phyloP scores from a whole-genome alignment of 805 yeast genomes.

The Ogataea minuta region DNA sequence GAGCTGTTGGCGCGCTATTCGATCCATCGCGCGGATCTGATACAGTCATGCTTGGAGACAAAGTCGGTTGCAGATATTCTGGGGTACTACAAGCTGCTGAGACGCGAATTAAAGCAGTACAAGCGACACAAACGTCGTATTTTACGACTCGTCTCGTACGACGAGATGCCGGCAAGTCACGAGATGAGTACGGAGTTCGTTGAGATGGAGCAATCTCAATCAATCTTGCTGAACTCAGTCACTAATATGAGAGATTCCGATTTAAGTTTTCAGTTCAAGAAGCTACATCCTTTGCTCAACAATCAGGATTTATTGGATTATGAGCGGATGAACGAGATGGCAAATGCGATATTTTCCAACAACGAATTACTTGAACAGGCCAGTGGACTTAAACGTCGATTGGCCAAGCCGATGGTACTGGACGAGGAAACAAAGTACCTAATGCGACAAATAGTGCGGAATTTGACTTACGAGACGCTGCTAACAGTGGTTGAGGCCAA shows the following conservation, averaged over 20 bases:
- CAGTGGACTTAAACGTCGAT: constrained; percentile 8
- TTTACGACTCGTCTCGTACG: constrained; percentile 34
- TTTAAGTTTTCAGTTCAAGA: constrained; percentile 14
- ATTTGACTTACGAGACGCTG: constrained; percentile 17
- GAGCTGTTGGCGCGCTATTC: constrained; percentile 47
- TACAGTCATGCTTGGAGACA: constrained; percentile 36
- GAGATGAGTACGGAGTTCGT: constrained; percentile 48
- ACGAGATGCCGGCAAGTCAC: constrained; percentile 49
- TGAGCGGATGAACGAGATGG: constrained; percentile 12
- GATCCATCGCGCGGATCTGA: constrained; percentile 44
- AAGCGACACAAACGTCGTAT: constrained; percentile 25
- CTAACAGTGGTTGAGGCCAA: constrained; percentile 15
- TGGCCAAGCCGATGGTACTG: constrained; percentile 11
- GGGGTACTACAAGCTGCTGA: constrained; percentile 42
- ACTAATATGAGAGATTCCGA: constrained; percentile 14
- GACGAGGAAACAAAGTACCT: constrained; percentile 15
- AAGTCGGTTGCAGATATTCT: constrained; percentile 46
- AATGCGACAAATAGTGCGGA: constrained; percentile 12
- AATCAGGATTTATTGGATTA: constrained; percentile 17
- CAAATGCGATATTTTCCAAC: constrained; percentile 13
- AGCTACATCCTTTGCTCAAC: constrained; percentile 9
- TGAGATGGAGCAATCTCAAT: constrained; percentile 41
- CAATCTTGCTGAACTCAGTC: constrained; percentile 14
- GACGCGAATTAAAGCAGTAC: constrained; percentile 25
- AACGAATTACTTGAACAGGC: constrained; percentile 10